Evolutionary conservation across 257 asterid species (phyloP).

Genomic region (Plantago ovata): DNA sequence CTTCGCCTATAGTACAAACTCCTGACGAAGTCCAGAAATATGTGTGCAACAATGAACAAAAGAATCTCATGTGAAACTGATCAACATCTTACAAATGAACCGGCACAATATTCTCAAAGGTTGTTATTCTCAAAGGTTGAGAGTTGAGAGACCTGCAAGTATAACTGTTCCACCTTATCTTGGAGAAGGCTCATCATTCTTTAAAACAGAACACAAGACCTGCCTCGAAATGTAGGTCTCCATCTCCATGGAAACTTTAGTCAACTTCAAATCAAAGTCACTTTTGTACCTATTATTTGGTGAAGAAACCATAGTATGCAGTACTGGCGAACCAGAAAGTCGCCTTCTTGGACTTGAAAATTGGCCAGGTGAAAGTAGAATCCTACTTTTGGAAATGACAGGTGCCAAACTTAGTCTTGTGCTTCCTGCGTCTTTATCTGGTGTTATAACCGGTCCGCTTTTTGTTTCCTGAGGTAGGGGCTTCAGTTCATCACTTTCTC

Average conservation of each 20-base stretch:
- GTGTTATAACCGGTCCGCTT: conserved; percentile 59
- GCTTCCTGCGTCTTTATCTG: conserved; percentile 29
- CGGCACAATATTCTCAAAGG: neutral
- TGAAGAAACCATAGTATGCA: conserved; percentile 34
- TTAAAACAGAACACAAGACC: conserved; percentile 60
- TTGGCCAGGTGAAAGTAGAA: conserved; percentile 41
- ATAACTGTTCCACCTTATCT: conserved; percentile 19
- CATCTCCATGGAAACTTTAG: conserved; percentile 74
- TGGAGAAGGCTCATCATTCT: conserved; percentile 55
- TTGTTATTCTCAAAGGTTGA: conserved; percentile 48
- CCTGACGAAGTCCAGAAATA: neutral
- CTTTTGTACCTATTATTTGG: conserved; percentile 59
- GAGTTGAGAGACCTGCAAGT: conserved; percentile 17
- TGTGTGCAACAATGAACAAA: conserved; percentile 7
- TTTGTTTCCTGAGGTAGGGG: conserved; percentile 75
- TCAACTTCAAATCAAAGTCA: conserved; percentile 74
- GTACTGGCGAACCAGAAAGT: conserved; percentile 57
- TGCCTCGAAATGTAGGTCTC: conserved; percentile 83
- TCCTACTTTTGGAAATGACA: conserved; percentile 33
- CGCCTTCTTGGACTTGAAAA: conserved; percentile 88
- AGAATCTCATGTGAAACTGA: conserved; percentile 11
- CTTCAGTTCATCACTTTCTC: conserved; percentile 45
- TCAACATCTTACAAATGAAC: conserved; percentile 23
- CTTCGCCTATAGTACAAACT: conserved; percentile 12
- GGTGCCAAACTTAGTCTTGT: conserved; percentile 31